These are phyloP conservation scores for Xylariaceae sp. DNA, from an alignment of 2,329 filamentous ascomycete genomes.

Conservation along the genomic window DNA sequence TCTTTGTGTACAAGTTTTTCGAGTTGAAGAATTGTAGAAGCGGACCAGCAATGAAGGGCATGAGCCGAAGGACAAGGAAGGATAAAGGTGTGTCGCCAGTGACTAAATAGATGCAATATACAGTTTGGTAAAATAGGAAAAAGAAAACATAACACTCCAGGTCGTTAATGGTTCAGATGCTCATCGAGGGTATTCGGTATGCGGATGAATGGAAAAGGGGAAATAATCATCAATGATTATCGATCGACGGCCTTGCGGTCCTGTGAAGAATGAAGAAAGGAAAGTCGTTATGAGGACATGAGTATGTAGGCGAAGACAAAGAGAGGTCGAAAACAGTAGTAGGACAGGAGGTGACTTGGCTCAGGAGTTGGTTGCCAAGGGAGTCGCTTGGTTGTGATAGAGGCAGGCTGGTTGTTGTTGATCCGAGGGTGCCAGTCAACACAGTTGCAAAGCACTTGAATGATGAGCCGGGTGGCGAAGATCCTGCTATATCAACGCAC, in stretches of 20 bases:
- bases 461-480: slow-evolving; percentile 23
- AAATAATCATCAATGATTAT: slow-evolving; percentile 30
- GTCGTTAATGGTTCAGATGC: slow-evolving; percentile 42
- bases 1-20: slow-evolving; percentile 28
- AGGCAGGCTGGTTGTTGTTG: slow-evolving; percentile 17
- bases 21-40: slow-evolving; percentile 19
- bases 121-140: slow-evolving; percentile 27
- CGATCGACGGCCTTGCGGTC: slow-evolving; percentile 26
- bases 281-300: slow-evolving; percentile 42
- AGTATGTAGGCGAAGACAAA: slow-evolving; percentile 32
- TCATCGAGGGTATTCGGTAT: slow-evolving; percentile 40
- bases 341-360: slow-evolving; percentile 12
- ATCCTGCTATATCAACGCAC: slow-evolving; percentile 29
- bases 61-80: slow-evolving; percentile 17
- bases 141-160: slow-evolving; percentile 36
- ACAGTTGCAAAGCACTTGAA: slow-evolving; percentile 21
- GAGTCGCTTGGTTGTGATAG: slow-evolving; percentile 21
- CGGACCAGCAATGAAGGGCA: slow-evolving; percentile 15
- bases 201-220: slow-evolving; percentile 35
- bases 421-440: slow-evolving; percentile 25
- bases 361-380: slow-evolving; percentile 15
- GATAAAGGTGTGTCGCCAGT: slow-evolving; percentile 11
- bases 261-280: slow-evolving; percentile 33
- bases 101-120: slow-evolving; percentile 30
- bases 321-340: slow-evolving; percentile 24